Base-by-base conservation (phyloP, 2,329 filamentous ascomycete species). In the Trichoderma simmonsii region DNA sequence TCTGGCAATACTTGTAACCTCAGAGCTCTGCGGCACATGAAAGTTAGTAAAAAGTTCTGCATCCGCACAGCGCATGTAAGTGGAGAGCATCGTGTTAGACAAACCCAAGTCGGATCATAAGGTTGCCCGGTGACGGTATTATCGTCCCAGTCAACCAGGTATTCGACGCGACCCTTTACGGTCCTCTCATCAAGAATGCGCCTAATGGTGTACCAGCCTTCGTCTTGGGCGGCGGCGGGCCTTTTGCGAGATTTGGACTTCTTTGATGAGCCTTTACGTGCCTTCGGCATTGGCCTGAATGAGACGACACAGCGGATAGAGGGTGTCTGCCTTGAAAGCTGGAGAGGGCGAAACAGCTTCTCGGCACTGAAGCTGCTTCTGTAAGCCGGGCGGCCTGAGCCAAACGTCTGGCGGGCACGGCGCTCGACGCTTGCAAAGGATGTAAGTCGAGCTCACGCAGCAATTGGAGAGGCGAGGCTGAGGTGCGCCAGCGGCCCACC, bases 81-180 rank as follows among this genome's bases (percentile, higher is more conserved):
- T 21, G 34, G 56, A 15, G 11, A 36, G 48, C n/a, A 61, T 72
- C 54, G 26, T 61, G 63, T 72, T 57, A 28, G 24, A 73, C 75
- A 39, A 73, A 80, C 79, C 81, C 82, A 84, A 65, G 78, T 78
- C 30, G 80, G 78, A 32, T 72, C 32, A 72, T 80, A 82, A 15
- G 70, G 30, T 70, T 82, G 73, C 36, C 81, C 80, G 3, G 81
- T 81, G 4, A 72, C 67, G 26, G 65, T 30, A 65, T 81, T 75
- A 72, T 79, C 77, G 67, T 80, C 80, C 82, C 82, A 84, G 70
- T 82, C 79, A 15, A 84, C 79, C 21, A 83, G 73, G 59, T 82
- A 84, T 70, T 82, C 75, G 15, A 77, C 73, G 43, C 72, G 72
- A 32, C 76, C 77, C 6, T 75, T 75, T 48, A 73, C 65, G 12